phyloP scores from a whole-genome alignment of 1,284 basidiomycete genomes.

The Sanghuangporus weigelae region DNA sequence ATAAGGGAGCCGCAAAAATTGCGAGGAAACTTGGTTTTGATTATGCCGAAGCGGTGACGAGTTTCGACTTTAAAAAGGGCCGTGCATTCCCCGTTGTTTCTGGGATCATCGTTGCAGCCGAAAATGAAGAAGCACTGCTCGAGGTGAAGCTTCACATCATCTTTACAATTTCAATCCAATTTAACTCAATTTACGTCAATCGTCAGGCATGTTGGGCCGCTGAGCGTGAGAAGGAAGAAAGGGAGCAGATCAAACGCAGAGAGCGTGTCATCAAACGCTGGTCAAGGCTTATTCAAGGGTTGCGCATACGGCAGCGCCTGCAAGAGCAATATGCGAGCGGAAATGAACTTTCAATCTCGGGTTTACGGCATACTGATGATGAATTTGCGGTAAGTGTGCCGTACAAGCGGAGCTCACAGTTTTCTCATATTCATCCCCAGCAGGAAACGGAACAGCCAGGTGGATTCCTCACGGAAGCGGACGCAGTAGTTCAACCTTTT shows the following conservation, averaged over 20 bases:
- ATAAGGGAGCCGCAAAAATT: conserved; percentile 85
- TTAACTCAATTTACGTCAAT: not conserved
- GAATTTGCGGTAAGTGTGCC: conserved; percentile 1
- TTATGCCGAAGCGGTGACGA: conserved; percentile 91
- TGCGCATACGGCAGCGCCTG: conserved; percentile 80
- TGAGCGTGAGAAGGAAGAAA: conserved; percentile 73
- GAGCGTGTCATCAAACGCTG: conserved; percentile 86
- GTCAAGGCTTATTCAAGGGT: conserved; percentile 83
- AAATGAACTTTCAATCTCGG: conserved; percentile 21
- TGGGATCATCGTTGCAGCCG: conserved; percentile 83
- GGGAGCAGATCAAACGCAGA: conserved; percentile 69
- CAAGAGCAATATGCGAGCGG: conserved; percentile 71
- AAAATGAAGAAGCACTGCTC: conserved; percentile 72
- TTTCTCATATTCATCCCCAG: not conserved
- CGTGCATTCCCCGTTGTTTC: conserved; percentile 80
- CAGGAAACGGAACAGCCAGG: conserved; percentile 37
- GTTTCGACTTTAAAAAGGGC: conserved; percentile 95
- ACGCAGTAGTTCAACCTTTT: conserved; percentile 67
- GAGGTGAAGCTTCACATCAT: conserved; percentile 48
- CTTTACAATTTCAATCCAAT: not conserved
- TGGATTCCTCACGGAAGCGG: conserved; percentile 65
- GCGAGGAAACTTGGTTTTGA: conserved; percentile 85
- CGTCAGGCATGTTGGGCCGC: conserved; percentile 79
- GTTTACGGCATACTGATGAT: conserved; percentile 4
- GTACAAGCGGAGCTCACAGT: not conserved